phyloP scores from a whole-genome alignment of 2,329 filamentous ascomycete genomes.

The Hypoxylon sp. region DNA sequence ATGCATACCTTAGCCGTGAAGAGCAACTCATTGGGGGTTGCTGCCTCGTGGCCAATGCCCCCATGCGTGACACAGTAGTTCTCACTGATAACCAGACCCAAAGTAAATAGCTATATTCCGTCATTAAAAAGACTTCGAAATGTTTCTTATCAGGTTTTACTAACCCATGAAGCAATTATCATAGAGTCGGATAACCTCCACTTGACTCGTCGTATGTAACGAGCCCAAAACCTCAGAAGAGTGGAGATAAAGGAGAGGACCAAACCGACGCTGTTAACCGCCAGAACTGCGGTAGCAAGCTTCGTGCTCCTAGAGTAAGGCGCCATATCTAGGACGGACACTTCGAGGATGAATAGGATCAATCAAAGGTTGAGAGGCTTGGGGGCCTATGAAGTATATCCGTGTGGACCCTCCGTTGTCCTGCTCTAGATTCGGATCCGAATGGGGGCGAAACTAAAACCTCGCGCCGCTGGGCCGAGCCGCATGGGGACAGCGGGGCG shows the following conservation, averaged over 20 bases:
- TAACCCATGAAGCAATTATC: slow-evolving; percentile 18
- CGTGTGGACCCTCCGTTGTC: neutral
- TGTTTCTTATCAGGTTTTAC: neutral
- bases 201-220: slow-evolving; percentile 6
- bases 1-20: slow-evolving; percentile 6
- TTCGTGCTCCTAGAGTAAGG: slow-evolving; percentile 11
- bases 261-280: slow-evolving; percentile 16
- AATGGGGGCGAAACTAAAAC: too few species aligned
- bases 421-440: too few species aligned
- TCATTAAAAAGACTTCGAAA: too few species aligned
- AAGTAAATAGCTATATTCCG: slow-evolving; percentile 6
- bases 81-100: slow-evolving; percentile 9
- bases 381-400: too few species aligned
- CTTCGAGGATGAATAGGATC: too few species aligned
- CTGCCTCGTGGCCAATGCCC: slow-evolving; percentile 4
- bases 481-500: neutral
- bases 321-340: slow-evolving; percentile 7
- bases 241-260: slow-evolving; percentile 13
- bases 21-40: neutral
- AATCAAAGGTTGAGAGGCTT: too few species aligned
- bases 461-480: slow-evolving; percentile 2
- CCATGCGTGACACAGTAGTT: slow-evolving; percentile 6
- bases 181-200: slow-evolving; percentile 15
- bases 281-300: slow-evolving; percentile 17
- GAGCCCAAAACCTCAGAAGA: slow-evolving; percentile 12